phyloP scores from a whole-genome alignment of 75 land plant species.

The Pinus tabuliformis region DNA sequence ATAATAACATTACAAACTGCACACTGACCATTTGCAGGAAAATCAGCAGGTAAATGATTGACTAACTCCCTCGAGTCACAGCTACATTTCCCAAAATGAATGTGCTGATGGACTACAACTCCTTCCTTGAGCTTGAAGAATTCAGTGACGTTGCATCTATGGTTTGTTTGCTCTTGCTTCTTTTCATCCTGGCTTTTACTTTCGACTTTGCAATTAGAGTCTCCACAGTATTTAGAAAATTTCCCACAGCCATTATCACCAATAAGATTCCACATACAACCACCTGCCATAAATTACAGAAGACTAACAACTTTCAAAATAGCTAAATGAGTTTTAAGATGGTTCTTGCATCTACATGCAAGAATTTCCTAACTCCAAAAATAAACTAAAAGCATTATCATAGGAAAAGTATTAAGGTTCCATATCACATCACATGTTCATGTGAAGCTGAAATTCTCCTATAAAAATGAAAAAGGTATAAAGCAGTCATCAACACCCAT shows the following conservation, averaged over 20 bases:
- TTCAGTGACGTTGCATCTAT: background rate
- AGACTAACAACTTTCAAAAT: background rate
- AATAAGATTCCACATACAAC: slow-evolving; percentile 77
- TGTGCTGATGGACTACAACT: background rate
- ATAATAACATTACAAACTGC: background rate
- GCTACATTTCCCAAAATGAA: background rate
- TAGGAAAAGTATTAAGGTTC: too few species aligned
- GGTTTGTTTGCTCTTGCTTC: slow-evolving; percentile 52
- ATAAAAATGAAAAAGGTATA: background rate
- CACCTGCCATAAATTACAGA: slow-evolving; percentile 38
- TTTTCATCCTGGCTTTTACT: slow-evolving; percentile 71
- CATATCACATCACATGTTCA: too few species aligned
- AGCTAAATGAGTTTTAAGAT: background rate
- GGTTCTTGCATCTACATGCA: background rate
- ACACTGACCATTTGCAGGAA: background rate
- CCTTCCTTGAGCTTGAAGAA: background rate
- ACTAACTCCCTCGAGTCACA: background rate
- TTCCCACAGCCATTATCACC: slow-evolving; percentile 81
- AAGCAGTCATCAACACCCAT: background rate
- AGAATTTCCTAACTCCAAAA: too few species aligned
- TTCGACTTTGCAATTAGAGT: slow-evolving; percentile 66
- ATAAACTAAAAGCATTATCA: too few species aligned
- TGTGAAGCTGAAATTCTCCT: too few species aligned
- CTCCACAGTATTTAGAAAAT: slow-evolving; percentile 75
- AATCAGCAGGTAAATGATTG: background rate